These are phyloP conservation scores for Ceratobasidium sp. DNA, from an alignment of 1,284 basidiomycete species.

Conservation along the genomic window DNA sequence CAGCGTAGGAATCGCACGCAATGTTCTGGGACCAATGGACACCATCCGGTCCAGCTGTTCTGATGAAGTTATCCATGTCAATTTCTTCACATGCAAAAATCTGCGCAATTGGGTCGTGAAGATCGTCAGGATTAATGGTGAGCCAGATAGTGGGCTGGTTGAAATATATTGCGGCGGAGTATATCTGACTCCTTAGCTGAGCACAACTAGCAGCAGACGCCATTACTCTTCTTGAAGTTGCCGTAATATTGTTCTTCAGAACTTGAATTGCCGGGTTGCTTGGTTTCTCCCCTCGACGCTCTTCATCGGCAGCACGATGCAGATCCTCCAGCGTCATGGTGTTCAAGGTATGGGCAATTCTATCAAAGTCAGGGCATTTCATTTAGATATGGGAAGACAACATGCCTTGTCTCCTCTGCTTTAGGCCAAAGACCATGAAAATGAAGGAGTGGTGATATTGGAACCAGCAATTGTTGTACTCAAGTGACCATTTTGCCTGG, in stretches of 20 bases:
- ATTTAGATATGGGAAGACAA: conserved; percentile 48
- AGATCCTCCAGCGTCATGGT: conserved; percentile 43
- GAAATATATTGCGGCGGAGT: conserved; percentile 47
- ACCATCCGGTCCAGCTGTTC: conserved; percentile 54
- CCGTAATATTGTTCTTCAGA: conserved; percentile 42
- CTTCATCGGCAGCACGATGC: conserved; percentile 47
- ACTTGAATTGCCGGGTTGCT: conserved; percentile 36
- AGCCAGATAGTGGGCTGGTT: conserved; percentile 53
- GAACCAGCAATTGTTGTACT: conserved; percentile 59
- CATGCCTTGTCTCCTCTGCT: conserved; percentile 51
- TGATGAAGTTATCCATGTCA: conserved; percentile 58
- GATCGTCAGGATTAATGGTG: conserved; percentile 56
- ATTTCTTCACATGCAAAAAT: conserved; percentile 61
- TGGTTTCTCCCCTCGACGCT: conserved; percentile 16
- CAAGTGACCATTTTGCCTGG: conserved; percentile 60
- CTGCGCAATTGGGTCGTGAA: conserved; percentile 58
- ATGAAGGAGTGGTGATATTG: conserved; percentile 56
- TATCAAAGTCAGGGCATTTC: conserved; percentile 42
- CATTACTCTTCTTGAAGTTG: conserved; percentile 47
- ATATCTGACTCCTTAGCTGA: conserved; percentile 55
- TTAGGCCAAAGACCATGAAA: conserved; percentile 59
- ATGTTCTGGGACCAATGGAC: conserved; percentile 56
- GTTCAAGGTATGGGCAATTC: background rate
- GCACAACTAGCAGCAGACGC: conserved; percentile 50
- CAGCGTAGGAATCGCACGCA: conserved; percentile 59